Conservation (phyloP, 495 filamentous ascomycete species). For the Staphylotrichum tortipilum region DNA sequence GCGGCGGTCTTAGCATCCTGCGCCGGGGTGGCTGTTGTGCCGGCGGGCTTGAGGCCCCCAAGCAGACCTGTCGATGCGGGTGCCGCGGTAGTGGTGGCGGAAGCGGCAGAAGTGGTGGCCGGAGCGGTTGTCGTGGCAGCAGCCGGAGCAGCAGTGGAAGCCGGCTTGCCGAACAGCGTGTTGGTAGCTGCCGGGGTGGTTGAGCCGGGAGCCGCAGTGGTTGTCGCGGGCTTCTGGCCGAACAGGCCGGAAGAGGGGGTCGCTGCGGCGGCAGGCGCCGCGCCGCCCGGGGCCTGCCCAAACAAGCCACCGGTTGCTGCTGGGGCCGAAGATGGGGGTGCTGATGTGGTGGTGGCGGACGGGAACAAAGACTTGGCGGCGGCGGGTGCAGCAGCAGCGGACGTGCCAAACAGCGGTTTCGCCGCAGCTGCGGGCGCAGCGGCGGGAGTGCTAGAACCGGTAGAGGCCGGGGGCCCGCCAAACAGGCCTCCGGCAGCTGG, state of each 20-base stretch:
- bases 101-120: too few species aligned
- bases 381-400: slow-evolving; percentile 6
- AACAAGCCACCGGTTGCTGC: slow-evolving; percentile 20
- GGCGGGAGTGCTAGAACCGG: slow-evolving; percentile 1
- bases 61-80: slow-evolving; percentile 23
- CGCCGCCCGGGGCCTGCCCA: neutral
- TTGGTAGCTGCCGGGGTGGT: slow-evolving; percentile 4
- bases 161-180: slow-evolving; percentile 12
- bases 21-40: slow-evolving; percentile 10
- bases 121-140: slow-evolving; percentile 6
- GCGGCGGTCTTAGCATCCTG: slow-evolving; percentile 21
- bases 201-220: slow-evolving; percentile 4
- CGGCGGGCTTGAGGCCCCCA: slow-evolving; percentile 16
- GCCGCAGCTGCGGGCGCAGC: neutral
- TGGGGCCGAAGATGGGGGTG: slow-evolving; percentile 12
- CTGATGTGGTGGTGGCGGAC: neutral
- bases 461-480: neutral
- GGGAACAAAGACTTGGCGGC: slow-evolving; percentile 13
- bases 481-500: slow-evolving; percentile 5
- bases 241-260: neutral
- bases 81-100: slow-evolving; percentile 9
- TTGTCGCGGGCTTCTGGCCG: slow-evolving; percentile 4
- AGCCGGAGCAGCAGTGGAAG: slow-evolving; percentile 8
- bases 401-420: slow-evolving; percentile 3
- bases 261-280: neutral